A percentile compares a stretch with the other conserved stretches of the same genome.
These are phyloP conservation scores for Acidomyces sp. DNA, from an alignment of 495 filamentous ascomycete genomes.

Conservation along the genomic window DNA sequence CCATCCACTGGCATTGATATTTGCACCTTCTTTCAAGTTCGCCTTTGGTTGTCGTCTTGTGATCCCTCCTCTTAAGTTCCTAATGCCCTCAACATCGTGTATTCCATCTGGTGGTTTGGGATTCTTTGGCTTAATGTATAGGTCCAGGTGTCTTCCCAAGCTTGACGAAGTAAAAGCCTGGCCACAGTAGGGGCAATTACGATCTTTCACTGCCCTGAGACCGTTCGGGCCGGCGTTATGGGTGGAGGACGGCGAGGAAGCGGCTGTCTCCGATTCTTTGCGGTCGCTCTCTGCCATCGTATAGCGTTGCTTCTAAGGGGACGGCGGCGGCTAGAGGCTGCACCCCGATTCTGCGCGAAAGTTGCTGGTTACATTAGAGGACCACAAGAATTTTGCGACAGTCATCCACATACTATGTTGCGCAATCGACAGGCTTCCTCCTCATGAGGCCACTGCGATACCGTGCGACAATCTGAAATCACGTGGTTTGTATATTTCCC, in stretches of 20 bases:
- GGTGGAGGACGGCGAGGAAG: slow-evolving; percentile 6
- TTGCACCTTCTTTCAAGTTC: slow-evolving; percentile 2
- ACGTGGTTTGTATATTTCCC: no score
- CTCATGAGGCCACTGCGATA: no score
- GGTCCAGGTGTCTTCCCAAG: slow-evolving; percentile 80
- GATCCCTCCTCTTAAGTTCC: slow-evolving; percentile 64
- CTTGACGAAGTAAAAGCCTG: slow-evolving; percentile 84
- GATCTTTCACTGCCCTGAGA: slow-evolving; percentile 48
- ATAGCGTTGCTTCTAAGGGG: no score
- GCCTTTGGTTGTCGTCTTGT: slow-evolving; percentile 64
- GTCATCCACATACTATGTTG: no score
- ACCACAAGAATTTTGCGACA: no score
- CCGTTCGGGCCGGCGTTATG: background rate
- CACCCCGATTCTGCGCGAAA: no score
- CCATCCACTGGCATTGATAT: slow-evolving; percentile 4
- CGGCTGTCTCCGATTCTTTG: slow-evolving; percentile 9
- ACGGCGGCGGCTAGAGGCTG: no score
- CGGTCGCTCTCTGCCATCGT: no score
- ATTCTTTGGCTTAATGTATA: slow-evolving; percentile 81
- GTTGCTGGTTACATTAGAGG: no score
- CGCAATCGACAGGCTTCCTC: no score
- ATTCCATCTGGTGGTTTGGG: slow-evolving; percentile 69
- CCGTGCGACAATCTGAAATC: no score
- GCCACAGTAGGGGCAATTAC: slow-evolving; percentile 69
- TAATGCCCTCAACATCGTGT: slow-evolving; percentile 78